Evolutionary conservation across 1,284 basidiomycete species (phyloP).

Genomic region (Clitocybe nebularis): DNA sequence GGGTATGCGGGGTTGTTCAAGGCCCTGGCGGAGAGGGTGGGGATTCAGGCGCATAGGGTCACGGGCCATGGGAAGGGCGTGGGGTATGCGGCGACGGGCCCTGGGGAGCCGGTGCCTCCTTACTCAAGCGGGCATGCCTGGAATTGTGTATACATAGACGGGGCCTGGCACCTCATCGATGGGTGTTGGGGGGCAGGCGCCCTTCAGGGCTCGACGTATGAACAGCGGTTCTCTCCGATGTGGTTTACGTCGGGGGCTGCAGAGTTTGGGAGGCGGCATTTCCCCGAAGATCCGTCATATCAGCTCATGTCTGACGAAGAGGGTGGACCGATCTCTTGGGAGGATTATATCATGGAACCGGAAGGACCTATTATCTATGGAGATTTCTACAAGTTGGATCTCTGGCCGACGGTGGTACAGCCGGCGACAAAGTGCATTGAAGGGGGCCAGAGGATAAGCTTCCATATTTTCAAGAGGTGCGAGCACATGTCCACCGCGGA

Average conservation of each 20-base stretch:
- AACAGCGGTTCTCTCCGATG: constrained; percentile 29
- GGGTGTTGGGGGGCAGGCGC: constrained; percentile 43
- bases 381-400: constrained; percentile 32
- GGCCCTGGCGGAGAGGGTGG: constrained; percentile 31
- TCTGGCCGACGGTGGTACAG: constrained; percentile 31
- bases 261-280: constrained; percentile 40
- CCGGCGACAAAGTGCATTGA: constrained; percentile 30
- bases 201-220: constrained; percentile 29
- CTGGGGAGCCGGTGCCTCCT: constrained; percentile 29
- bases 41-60: constrained; percentile 35
- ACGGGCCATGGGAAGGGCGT: constrained; percentile 44
- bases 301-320: constrained; percentile 36
- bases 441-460: constrained; percentile 29
- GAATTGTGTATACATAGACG: constrained; percentile 40
- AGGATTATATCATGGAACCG: constrained; percentile 38
- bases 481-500: constrained; percentile 39
- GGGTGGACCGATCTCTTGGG: constrained; percentile 36
- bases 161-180: constrained; percentile 41
- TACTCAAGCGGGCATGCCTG: constrained; percentile 40
- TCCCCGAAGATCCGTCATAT: constrained; percentile 36
- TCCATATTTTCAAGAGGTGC: constrained; percentile 39
- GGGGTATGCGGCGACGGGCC: constrained; percentile 30
- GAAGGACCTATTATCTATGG: constrained; percentile 30
- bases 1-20: constrained; percentile 42
- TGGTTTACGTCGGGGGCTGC: constrained; percentile 37